phyloP scores from a whole-genome alignment of 2,329 filamentous ascomycete species.

The Pseudocercospora vitis region DNA sequence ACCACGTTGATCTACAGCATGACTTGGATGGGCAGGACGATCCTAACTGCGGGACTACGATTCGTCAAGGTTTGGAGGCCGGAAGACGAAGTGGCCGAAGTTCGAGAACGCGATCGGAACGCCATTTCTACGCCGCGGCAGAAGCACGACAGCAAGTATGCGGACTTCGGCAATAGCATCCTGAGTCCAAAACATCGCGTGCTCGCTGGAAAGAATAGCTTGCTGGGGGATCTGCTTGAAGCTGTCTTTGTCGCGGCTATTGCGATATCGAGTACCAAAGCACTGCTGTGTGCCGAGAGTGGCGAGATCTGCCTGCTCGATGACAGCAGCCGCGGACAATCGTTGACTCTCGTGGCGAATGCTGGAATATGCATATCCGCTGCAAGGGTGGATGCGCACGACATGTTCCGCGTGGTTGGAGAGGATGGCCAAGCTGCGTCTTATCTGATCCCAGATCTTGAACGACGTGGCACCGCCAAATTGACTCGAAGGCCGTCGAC shows the following conservation, averaged over 20 bases:
- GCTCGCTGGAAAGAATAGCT: conserved; percentile 79
- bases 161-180: conserved; percentile 39
- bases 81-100: conserved; percentile 56
- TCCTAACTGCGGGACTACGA: conserved; percentile 84
- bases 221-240: conserved; percentile 79
- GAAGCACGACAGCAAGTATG: conserved; percentile 36
- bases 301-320: conserved; percentile 89
- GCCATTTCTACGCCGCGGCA: conserved; percentile 31
- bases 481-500: conserved; percentile 24
- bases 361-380: conserved; percentile 69
- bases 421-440: conserved; percentile 59
- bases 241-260: conserved; percentile 79
- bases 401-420: conserved; percentile 67
- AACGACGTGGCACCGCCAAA: conserved; percentile 30
- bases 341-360: conserved; percentile 64
- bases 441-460: conserved; percentile 42
- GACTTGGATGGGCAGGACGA: conserved; percentile 80
- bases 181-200: conserved; percentile 60
- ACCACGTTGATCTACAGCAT: conserved; percentile 83
- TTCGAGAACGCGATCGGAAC: conserved; percentile 20
- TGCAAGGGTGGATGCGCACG: conserved; percentile 59
- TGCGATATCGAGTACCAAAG: conserved; percentile 68
- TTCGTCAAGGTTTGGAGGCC: conserved; percentile 93
- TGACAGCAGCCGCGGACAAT: conserved; percentile 70
- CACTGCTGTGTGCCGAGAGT: conserved; percentile 81